Percentiles rank a stretch among this genome's conserved stretches.
These are phyloP conservation scores for Cladosporium halotolerans DNA, from an alignment of 2,329 filamentous ascomycete genomes.

Conservation along the genomic window DNA sequence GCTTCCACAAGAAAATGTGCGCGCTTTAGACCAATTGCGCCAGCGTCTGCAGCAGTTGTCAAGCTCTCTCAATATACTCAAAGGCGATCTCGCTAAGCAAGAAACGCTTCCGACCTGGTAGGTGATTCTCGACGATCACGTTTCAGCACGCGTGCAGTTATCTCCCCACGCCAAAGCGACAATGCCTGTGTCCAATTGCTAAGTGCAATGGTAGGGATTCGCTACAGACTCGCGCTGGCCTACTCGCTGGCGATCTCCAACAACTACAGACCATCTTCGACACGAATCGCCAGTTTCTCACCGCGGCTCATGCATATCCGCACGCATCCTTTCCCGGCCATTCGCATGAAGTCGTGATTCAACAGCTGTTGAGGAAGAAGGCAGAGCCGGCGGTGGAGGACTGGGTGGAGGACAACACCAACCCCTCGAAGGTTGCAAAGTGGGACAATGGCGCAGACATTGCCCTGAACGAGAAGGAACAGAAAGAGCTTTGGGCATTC, in stretches of 20 bases:
- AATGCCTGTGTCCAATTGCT: background rate
- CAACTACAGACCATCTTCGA: constrained; percentile 36
- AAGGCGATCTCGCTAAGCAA: constrained; percentile 22
- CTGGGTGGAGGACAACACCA: constrained; percentile 52
- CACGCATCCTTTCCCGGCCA: constrained; percentile 63
- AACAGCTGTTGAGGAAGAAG: constrained; percentile 73
- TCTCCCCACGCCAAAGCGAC: constrained; percentile 1
- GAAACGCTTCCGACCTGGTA: constrained; percentile 32
- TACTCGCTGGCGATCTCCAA: constrained; percentile 6
- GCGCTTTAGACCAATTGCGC: constrained; percentile 29
- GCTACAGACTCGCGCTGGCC: constrained; percentile 7
- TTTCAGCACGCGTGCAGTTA: background rate
- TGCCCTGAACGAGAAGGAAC: constrained; percentile 40
- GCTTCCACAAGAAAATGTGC: constrained; percentile 23
- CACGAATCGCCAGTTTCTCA: constrained; percentile 61
- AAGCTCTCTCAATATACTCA: constrained; percentile 21
- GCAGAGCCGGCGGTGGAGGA: constrained; percentile 71
- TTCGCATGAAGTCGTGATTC: constrained; percentile 56
- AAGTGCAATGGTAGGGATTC: constrained; percentile 7
- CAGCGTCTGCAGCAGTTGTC: constrained; percentile 26
- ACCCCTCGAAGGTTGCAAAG: constrained; percentile 5
- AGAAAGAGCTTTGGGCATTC: constrained; percentile 56
- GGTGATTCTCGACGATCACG: background rate
- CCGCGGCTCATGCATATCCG: constrained; percentile 66
- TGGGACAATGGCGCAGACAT: constrained; percentile 47